phyloP scores from a whole-genome alignment of 1,284 basidiomycete genomes.

The Veloboletus limbatus region DNA sequence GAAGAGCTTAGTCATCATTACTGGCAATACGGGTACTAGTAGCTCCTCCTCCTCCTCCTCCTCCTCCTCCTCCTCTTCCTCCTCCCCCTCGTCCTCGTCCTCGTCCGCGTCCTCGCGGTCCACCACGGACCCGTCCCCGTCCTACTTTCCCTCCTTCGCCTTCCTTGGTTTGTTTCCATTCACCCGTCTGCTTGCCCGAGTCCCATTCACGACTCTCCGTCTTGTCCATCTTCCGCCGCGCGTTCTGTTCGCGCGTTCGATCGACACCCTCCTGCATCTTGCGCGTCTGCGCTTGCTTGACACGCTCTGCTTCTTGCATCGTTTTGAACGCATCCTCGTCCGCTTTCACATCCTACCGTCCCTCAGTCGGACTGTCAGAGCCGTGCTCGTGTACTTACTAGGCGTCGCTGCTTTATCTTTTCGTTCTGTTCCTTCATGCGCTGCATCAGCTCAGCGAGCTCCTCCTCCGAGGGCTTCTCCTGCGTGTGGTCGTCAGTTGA shows the following conservation, averaged over 20 bases:
- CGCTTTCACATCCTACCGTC: slow-evolving; percentile 63
- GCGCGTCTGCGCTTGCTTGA: slow-evolving; percentile 50
- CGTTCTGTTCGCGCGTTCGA: slow-evolving; percentile 69
- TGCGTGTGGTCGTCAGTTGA: slow-evolving; percentile 32
- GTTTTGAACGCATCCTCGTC: slow-evolving; percentile 75
- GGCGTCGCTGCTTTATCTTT: slow-evolving; percentile 73
- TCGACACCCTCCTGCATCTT: slow-evolving; percentile 68
- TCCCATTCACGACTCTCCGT: slow-evolving; percentile 78
- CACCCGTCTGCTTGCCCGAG: slow-evolving; percentile 58
- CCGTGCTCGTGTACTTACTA: slow-evolving; percentile 42
- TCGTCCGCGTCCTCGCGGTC: slow-evolving; percentile 36
- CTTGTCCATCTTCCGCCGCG: slow-evolving; percentile 76
- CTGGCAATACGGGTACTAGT: too few species aligned
- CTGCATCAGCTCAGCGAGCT: slow-evolving; percentile 67
- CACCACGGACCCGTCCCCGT: slow-evolving; percentile 26
- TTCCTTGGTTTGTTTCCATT: slow-evolving; percentile 46
- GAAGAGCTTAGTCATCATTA: neutral
- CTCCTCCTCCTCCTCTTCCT: too few species aligned
- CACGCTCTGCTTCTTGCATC: slow-evolving; percentile 58
- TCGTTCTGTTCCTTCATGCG: slow-evolving; percentile 76
- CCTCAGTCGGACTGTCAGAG: slow-evolving; percentile 4
- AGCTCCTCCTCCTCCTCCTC: too few species aligned
- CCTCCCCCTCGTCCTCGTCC: slow-evolving; percentile 24
- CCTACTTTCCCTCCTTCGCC: too few species aligned
- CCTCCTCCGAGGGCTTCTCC: slow-evolving; percentile 75